Percentiles rank a stretch among this genome's conserved stretches.
Conservation (phyloP, 177 flowering plant species). For the Vitis hybrid region DNA sequence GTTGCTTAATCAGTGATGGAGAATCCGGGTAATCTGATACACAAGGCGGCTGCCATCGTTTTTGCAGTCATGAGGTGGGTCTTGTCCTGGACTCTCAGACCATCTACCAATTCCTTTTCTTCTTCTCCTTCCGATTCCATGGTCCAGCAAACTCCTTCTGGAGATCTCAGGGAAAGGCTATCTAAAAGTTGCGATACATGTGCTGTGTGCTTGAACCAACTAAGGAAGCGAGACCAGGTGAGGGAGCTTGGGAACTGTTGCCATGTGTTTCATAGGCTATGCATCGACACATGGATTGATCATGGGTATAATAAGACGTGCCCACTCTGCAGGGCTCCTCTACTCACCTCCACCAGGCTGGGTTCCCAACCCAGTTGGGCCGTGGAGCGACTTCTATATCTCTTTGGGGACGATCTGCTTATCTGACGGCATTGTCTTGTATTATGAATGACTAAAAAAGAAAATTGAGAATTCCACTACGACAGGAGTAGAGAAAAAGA, state of each 20-base stretch:
- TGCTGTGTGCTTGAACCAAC: constrained; percentile 58
- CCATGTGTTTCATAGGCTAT: constrained; percentile 65
- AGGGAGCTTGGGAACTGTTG: constrained; percentile 57
- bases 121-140: neutral
- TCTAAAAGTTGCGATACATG: constrained; percentile 31
- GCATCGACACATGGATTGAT: constrained; percentile 64
- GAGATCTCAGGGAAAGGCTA: constrained; percentile 21
- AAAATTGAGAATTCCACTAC: too few species aligned
- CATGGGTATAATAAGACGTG: constrained; percentile 45
- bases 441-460: too few species aligned
- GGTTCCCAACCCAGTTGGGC: constrained; percentile 59
- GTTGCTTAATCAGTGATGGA: neutral
- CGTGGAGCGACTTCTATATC: constrained; percentile 55
- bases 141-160: constrained; percentile 3
- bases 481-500: too few species aligned
- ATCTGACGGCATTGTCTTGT: neutral
- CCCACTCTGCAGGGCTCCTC: constrained; percentile 66
- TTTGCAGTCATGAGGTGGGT: constrained; percentile 28
- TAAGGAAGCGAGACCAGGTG: constrained; percentile 40
- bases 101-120: constrained; percentile 4
- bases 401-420: constrained; percentile 62
- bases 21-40: constrained; percentile 6
- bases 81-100: constrained; percentile 13
- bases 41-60: constrained; percentile 22
- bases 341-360: constrained; percentile 23